Percentiles rank a stretch among this genome's conserved stretches.
Evolutionary conservation across 2,329 filamentous ascomycete species (phyloP).

Genomic region (Domatiomyces globalis): DNA sequence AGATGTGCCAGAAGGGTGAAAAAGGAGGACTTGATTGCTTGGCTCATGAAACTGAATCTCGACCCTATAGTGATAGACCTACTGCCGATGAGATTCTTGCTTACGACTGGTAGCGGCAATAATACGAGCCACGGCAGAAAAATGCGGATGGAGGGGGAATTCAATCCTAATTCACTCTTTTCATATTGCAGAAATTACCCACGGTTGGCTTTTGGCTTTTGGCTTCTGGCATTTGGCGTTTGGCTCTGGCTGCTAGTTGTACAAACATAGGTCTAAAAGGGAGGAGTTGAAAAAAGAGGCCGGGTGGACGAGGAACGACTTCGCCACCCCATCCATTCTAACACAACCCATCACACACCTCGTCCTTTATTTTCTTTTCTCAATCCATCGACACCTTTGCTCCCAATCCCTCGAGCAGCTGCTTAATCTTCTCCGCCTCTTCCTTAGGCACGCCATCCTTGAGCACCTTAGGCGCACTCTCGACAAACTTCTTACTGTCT

Average conservation of each 20-base stretch:
- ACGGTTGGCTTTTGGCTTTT: too few relatives aligned
- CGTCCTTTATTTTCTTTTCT: slow-evolving; percentile 21
- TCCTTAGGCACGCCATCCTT: slow-evolving; percentile 99
- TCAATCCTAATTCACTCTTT: background rate
- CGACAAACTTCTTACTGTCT: slow-evolving; percentile 99
- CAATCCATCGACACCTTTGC: slow-evolving; percentile 83
- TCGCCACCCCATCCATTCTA: background rate
- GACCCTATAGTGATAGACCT: too few relatives aligned
- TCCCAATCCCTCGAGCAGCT: slow-evolving; percentile 82
- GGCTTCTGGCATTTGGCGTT: background rate
- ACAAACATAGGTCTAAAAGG: background rate
- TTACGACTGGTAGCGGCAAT: too few relatives aligned
- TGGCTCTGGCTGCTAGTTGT: background rate
- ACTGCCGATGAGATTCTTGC: too few relatives aligned
- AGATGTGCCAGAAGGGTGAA: too few relatives aligned
- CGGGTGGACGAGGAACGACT: background rate
- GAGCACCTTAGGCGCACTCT: slow-evolving; percentile 91
- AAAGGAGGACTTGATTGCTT: too few relatives aligned
- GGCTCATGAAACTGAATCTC: too few relatives aligned
- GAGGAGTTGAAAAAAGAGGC: background rate
- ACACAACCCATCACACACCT: background rate
- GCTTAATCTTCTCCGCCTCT: slow-evolving; percentile 96
- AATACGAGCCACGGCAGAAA: too few relatives aligned
- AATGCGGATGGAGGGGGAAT: background rate
- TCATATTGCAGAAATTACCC: background rate